Evolutionary conservation across 169 alveolate genomes (phyloP).

Genomic region (Plasmodium cynomolgi): DNA sequence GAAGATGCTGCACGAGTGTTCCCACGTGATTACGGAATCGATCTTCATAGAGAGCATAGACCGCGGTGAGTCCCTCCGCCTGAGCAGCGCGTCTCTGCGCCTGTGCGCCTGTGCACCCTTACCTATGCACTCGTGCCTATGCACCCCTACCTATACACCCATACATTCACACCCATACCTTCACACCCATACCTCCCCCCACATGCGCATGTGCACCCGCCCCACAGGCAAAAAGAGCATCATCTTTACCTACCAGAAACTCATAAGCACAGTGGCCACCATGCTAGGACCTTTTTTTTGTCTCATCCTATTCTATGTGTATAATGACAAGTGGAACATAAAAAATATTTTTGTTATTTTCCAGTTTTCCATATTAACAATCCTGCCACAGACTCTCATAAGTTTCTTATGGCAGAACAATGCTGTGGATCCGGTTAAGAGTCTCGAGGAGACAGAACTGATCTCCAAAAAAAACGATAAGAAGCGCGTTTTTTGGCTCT

Average conservation of each 20-base stretch:
- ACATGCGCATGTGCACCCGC: background rate
- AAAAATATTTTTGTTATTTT: constrained; percentile 55
- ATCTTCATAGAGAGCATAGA: constrained; percentile 72
- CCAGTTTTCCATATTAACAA: constrained; percentile 63
- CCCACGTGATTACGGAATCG: constrained; percentile 67
- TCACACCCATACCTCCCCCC: background rate
- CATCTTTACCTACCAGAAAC: constrained; percentile 60
- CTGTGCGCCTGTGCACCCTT: background rate
- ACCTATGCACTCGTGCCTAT: background rate
- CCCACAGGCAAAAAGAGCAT: constrained; percentile 55
- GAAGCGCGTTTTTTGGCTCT: constrained; percentile 5
- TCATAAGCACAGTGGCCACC: constrained; percentile 62
- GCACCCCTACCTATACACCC: background rate
- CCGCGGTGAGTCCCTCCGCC: constrained; percentile 3
- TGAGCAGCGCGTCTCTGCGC: background rate
- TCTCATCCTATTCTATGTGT: constrained; percentile 40
- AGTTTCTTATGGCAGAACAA: constrained; percentile 51
- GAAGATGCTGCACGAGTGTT: constrained; percentile 56
- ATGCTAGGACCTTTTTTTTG: constrained; percentile 72
- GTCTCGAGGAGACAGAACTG: constrained; percentile 21
- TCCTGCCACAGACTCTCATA: constrained; percentile 50
- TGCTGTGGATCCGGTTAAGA: background rate
- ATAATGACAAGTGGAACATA: constrained; percentile 63
- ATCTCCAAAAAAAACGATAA: constrained; percentile 22
- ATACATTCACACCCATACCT: background rate